phyloP scores from a whole-genome alignment of 176 grass and related monocot species.

The Neostapfia colusana region DNA sequence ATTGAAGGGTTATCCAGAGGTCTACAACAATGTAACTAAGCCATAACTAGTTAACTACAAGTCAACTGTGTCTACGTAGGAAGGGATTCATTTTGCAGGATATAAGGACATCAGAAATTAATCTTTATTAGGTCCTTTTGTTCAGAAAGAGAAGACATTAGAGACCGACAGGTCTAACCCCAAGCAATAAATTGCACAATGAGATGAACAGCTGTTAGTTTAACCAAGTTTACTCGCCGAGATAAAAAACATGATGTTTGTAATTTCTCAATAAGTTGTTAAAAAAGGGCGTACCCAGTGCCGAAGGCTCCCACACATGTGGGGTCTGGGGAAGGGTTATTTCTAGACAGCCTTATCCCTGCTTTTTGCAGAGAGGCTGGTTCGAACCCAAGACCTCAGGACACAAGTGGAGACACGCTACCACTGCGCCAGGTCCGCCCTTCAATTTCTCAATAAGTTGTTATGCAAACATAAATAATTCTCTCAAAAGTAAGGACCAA shows the following conservation, averaged over 20 bases:
- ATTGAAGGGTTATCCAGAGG: background rate
- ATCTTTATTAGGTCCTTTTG: background rate
- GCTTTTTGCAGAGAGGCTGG: too few relatives aligned
- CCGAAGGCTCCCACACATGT: too few relatives aligned
- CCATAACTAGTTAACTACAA: background rate
- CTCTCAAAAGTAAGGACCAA: slow-evolving; percentile 21
- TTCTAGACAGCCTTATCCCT: too few relatives aligned
- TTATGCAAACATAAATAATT: background rate
- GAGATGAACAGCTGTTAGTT: background rate
- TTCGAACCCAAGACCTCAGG: too few relatives aligned
- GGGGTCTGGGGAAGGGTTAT: too few relatives aligned
- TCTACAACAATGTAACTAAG: background rate
- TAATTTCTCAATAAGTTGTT: too few relatives aligned
- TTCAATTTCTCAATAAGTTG: background rate
- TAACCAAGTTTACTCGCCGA: background rate
- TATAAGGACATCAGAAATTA: background rate
- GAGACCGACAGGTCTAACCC: background rate
- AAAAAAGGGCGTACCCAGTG: too few relatives aligned
- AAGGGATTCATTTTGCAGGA: background rate
- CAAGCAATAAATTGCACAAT: background rate
- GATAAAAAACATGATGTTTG: too few relatives aligned
- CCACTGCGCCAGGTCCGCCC: too few relatives aligned
- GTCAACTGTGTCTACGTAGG: background rate
- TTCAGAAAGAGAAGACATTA: slow-evolving; percentile 10
- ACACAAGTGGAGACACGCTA: too few relatives aligned